Evolutionary conservation across 208 protist genomes (phyloP).

Genomic region (Trypanosoma grayi): DNA sequence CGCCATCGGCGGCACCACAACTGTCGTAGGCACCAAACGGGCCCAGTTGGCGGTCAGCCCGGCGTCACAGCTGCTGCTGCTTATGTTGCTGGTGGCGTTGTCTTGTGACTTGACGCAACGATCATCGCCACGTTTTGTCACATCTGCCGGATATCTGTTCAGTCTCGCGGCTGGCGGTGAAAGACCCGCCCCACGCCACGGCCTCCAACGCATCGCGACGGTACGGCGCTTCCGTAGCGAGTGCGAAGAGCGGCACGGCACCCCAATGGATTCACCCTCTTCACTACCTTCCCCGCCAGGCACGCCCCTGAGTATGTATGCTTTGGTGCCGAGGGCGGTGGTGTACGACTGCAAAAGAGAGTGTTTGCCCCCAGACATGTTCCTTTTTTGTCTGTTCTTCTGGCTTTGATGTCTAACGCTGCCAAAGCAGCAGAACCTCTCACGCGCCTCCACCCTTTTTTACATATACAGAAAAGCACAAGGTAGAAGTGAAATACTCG

Average conservation of each 20-base stretch:
- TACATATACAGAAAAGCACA: constrained; percentile 3
- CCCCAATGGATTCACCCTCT: background rate
- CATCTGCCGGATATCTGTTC: background rate
- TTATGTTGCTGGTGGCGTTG: background rate
- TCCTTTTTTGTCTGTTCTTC: background rate
- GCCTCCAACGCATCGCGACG: background rate
- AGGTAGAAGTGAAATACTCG: too few relatives aligned
- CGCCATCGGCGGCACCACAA: constrained; percentile 7
- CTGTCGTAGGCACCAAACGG: constrained; percentile 8
- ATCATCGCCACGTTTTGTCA: background rate
- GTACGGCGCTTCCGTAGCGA: constrained; percentile 1
- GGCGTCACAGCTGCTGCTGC: background rate
- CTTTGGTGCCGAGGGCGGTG: constrained; percentile 14
- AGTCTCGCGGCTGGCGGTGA: background rate
- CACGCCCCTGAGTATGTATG: background rate
- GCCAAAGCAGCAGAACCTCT: too few relatives aligned
- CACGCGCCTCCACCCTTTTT: too few relatives aligned
- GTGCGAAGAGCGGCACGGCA: background rate
- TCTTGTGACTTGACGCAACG: background rate
- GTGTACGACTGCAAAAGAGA: constrained; percentile 2
- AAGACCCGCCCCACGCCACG: background rate
- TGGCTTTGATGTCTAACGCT: too few relatives aligned
- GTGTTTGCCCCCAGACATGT: background rate
- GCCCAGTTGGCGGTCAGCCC: background rate
- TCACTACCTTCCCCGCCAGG: background rate